These are phyloP conservation scores for Pezicula carpinea DNA, from an alignment of 2,329 filamentous ascomycete genomes.

Conservation along the genomic window DNA sequence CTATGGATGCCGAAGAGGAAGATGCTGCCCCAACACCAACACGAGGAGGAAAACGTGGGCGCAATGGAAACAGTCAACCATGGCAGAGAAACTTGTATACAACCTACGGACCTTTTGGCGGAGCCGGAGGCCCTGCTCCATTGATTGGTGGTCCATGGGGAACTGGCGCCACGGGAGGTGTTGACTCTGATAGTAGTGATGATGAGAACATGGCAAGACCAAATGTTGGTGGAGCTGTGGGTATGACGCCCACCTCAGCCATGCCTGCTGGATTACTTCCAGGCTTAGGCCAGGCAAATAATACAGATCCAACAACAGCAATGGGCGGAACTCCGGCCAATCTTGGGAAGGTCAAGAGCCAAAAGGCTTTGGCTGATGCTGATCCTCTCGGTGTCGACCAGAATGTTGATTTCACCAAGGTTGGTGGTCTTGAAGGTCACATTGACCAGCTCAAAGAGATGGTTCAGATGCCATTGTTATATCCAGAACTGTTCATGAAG, in stretches of 20 bases:
- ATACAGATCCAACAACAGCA: conserved; percentile 49
- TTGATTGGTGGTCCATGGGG: conserved; percentile 63
- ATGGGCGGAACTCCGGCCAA: conserved; percentile 67
- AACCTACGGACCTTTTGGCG: conserved; percentile 89
- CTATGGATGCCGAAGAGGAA: conserved; percentile 71
- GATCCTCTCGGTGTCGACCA: conserved; percentile 92
- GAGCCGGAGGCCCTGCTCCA: conserved; percentile 59
- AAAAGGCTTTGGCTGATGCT: conserved; percentile 85
- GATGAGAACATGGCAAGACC: conserved; percentile 74
- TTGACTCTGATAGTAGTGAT: conserved; percentile 94
- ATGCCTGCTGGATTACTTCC: conserved; percentile 48
- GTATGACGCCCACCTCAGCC: conserved; percentile 55
- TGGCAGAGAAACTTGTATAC: conserved; percentile 85
- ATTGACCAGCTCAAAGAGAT: conserved; percentile 98
- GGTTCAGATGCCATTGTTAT: conserved; percentile 90
- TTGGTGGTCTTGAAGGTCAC: conserved; percentile 87
- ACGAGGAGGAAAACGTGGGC: conserved; percentile 57
- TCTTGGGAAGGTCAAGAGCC: conserved; percentile 89
- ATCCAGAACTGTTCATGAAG: conserved; percentile 86
- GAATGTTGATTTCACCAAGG: conserved; percentile 88
- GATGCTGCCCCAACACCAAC: conserved; percentile 64
- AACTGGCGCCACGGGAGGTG: conserved; percentile 68
- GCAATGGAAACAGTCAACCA: conserved; percentile 35
- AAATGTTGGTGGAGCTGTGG: conserved; percentile 58
- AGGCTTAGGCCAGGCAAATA: conserved; percentile 45